These are phyloP conservation scores for Stephania yunnanensis DNA, from an alignment of 164 flowering plant genomes.

Conservation along the genomic window DNA sequence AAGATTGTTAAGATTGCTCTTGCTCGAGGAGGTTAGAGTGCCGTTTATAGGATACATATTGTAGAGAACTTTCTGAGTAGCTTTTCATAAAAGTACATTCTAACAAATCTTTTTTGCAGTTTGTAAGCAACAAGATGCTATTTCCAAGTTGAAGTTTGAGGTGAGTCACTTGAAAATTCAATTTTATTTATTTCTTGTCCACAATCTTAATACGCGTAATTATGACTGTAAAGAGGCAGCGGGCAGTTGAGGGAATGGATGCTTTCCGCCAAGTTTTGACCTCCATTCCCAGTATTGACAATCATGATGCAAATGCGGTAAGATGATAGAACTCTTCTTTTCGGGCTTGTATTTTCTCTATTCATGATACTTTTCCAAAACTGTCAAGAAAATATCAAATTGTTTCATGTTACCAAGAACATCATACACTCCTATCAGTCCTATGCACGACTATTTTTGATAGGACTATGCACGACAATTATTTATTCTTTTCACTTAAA, in stretches of 20 bases:
- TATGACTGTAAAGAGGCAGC: conserved; percentile 48
- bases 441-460: no score
- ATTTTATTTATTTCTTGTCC: background rate
- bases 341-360: background rate
- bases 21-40: conserved; percentile 67
- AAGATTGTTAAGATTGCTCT: conserved; percentile 85
- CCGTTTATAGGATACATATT: background rate
- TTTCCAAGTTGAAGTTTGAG: conserved; percentile 65
- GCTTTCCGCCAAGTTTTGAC: conserved; percentile 55
- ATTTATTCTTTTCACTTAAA: background rate
- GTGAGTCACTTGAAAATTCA: conserved; percentile 32
- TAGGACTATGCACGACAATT: no score
- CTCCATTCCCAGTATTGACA: conserved; percentile 72
- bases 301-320: conserved; percentile 90
- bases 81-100: conserved; percentile 3
- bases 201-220: conserved; percentile 14
- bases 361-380: background rate
- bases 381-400: background rate
- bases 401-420: no score
- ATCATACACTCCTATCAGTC: no score
- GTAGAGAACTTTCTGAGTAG: background rate
- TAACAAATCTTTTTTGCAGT: conserved; percentile 35
- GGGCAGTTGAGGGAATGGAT: conserved; percentile 62
- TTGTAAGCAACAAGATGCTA: conserved; percentile 55
- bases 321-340: background rate